A percentile compares a stretch with the other conserved stretches of the same genome.
These are phyloP conservation scores for Hypoxylon rubiginosum DNA, from an alignment of 2,329 filamentous ascomycete genomes.

Conservation along the genomic window DNA sequence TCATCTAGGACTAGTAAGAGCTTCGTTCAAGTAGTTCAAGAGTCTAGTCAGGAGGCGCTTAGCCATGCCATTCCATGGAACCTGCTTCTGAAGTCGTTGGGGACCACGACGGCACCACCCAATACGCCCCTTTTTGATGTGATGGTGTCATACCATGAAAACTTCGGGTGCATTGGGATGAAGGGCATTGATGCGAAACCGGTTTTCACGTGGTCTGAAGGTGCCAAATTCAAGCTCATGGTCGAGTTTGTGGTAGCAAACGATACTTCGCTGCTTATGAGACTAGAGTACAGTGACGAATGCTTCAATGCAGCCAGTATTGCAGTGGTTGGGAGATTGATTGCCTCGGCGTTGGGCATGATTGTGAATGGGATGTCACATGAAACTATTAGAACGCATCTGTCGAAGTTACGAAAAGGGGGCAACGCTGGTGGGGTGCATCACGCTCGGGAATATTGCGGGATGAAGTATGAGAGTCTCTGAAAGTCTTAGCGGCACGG, in stretches of 20 bases:
- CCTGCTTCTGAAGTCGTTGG: not conserved
- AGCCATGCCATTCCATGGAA: not conserved
- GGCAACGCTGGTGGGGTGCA: too few species aligned
- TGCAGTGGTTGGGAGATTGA: too few species aligned
- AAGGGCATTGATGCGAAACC: not conserved
- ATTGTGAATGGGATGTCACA: too few species aligned
- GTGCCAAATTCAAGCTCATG: slow-evolving; percentile 32
- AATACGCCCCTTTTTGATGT: not conserved
- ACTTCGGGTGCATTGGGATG: too few species aligned
- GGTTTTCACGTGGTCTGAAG: slow-evolving; percentile 15
- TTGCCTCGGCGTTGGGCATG: too few species aligned
- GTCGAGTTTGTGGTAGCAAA: slow-evolving; percentile 13
- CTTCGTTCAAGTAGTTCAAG: not conserved
- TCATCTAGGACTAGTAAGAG: not conserved
- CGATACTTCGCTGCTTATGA: not conserved
- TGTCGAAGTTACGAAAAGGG: too few species aligned
- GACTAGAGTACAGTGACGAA: slow-evolving; percentile 26
- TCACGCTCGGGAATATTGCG: too few species aligned
- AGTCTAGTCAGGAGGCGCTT: not conserved
- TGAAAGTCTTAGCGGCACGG: too few species aligned
- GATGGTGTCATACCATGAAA: not conserved
- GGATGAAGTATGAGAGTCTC: too few species aligned
- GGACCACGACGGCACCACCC: not conserved
- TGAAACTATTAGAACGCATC: too few species aligned
- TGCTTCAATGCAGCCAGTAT: not conserved